Conservation (phyloP, 495 filamentous ascomycete genomes). For the Neurospora pannonica region DNA sequence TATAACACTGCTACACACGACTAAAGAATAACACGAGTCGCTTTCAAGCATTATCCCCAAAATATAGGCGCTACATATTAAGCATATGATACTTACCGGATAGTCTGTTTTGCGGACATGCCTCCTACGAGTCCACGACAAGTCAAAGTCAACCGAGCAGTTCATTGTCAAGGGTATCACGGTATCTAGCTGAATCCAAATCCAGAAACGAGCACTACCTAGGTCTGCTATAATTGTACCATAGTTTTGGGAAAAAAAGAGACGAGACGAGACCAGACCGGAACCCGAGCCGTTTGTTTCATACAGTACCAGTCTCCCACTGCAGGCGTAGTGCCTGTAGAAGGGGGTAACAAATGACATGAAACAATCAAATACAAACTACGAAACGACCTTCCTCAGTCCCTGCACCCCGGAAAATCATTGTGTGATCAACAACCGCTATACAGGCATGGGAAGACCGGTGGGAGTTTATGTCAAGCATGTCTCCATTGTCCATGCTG, state of each 20-base stretch:
- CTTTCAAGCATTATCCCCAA: background rate
- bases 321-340: background rate
- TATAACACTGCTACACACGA: background rate
- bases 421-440: background rate
- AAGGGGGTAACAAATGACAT: background rate
- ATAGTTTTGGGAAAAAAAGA: background rate
- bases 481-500: background rate
- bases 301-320: background rate
- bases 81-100: background rate
- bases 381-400: background rate
- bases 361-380: background rate
- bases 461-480: background rate
- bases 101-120: background rate
- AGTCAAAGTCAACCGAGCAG: background rate
- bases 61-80: background rate
- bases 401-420: background rate
- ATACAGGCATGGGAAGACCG: background rate
- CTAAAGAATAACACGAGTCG: background rate
- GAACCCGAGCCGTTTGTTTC: background rate
- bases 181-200: background rate
- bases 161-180: background rate
- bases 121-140: background rate
- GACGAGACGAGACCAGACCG: background rate
- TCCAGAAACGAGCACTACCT: background rate
- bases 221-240: background rate